Evolutionary conservation across 169 alveolate species (phyloP).

Genomic region (Cyclospora cayetanensis): DNA sequence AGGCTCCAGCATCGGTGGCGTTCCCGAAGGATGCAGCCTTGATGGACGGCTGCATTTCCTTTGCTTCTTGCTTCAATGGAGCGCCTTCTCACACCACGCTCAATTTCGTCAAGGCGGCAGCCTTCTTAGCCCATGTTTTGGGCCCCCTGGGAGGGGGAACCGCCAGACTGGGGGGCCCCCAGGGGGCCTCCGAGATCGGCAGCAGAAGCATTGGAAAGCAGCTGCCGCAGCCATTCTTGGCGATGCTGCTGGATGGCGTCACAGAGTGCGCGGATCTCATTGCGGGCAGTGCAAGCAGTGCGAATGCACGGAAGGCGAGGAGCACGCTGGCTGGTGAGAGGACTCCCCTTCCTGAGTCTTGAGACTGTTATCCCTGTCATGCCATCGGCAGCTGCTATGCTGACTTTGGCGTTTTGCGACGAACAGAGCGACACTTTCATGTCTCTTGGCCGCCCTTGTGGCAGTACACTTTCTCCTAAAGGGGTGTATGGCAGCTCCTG

Average conservation of each 20-base stretch:
- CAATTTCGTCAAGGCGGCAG: background rate
- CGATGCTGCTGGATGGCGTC: constrained; percentile 58
- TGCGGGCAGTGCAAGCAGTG: background rate
- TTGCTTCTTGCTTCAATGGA: constrained; percentile 17
- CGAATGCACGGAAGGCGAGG: background rate
- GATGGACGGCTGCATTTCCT: background rate
- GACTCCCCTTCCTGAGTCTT: too few species aligned
- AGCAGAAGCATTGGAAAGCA: background rate
- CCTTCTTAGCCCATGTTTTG: background rate
- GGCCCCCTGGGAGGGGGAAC: background rate
- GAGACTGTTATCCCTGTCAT: too few species aligned
- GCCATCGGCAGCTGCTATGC: too few species aligned
- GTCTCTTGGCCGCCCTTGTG: too few species aligned
- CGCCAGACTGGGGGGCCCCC: background rate
- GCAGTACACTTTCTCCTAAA: too few species aligned
- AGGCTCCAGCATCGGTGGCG: background rate
- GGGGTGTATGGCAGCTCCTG: background rate
- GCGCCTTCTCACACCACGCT: background rate
- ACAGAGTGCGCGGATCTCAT: constrained; percentile 1
- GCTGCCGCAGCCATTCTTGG: constrained; percentile 47
- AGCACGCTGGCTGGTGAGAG: background rate
- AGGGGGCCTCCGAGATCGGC: background rate
- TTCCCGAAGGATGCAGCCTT: background rate
- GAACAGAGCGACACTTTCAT: too few species aligned
- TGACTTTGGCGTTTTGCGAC: too few species aligned